Percentiles rank a stretch among this genome's conserved stretches.
Evolutionary conservation across 129 eudicot species (phyloP).

Genomic region (Centella asiatica): DNA sequence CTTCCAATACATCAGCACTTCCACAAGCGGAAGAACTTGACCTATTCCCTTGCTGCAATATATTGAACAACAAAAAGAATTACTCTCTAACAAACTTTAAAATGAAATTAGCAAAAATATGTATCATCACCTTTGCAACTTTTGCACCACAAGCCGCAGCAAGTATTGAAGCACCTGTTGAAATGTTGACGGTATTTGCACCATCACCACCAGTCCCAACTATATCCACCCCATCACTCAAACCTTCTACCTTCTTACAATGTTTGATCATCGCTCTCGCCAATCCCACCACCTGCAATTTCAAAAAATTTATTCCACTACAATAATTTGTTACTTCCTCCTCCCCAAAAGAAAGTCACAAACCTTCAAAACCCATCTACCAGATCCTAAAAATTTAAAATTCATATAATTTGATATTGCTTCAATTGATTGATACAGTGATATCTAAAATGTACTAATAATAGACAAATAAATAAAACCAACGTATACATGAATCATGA

Average conservation of each 20-base stretch:
- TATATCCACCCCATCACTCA: conserved; percentile 55
- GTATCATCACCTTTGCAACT: conserved; percentile 53
- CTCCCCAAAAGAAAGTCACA: no score
- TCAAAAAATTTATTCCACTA: conserved; percentile 5
- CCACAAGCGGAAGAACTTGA: conserved; percentile 97
- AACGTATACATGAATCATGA: no score
- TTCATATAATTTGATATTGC: no score
- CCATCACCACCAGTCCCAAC: conserved; percentile 88
- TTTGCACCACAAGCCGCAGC: conserved; percentile 70
- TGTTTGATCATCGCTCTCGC: conserved; percentile 64
- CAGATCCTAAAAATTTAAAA: no score
- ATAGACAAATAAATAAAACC: no score
- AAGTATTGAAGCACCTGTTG: conserved; percentile 68
- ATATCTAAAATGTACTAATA: no score
- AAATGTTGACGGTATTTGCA: conserved; percentile 67
- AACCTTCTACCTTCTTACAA: conserved; percentile 54
- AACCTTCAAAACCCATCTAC: no score
- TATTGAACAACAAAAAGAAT: background rate
- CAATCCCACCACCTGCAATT: conserved; percentile 63
- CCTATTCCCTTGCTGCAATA: conserved; percentile 81
- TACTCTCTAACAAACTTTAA: conserved; percentile 8
- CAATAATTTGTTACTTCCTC: no score
- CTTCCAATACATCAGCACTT: conserved; percentile 93
- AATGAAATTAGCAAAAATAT: background rate
- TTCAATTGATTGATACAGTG: no score